Conservation (phyloP, 2,329 filamentous ascomycete genomes). For the Gaeumannomyces tritici region DNA sequence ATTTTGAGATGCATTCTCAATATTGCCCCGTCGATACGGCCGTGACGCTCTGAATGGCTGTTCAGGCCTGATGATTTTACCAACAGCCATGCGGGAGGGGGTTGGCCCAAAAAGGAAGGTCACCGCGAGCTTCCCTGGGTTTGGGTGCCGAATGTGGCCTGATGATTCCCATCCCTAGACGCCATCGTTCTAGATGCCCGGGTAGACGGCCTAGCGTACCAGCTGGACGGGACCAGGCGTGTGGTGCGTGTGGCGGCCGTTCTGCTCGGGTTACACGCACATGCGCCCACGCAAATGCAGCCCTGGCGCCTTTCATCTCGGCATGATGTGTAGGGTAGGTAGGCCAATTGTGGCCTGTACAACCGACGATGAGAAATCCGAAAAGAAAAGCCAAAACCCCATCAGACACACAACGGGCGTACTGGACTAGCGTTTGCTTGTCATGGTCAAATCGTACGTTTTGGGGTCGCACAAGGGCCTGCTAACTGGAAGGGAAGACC, state of each 20-base stretch:
- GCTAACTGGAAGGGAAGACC: background rate
- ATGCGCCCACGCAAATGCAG: background rate
- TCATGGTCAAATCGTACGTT: background rate
- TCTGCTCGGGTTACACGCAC: background rate
- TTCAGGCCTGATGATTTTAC: too few species aligned
- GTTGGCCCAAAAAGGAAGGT: too few species aligned
- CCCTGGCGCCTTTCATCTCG: too few species aligned
- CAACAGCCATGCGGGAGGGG: too few species aligned
- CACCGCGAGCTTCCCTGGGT: too few species aligned
- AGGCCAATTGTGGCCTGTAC: background rate
- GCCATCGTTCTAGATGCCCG: too few species aligned
- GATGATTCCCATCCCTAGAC: too few species aligned
- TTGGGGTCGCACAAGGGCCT: background rate
- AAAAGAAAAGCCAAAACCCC: background rate
- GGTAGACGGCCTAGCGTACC: background rate
- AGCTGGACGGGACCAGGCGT: background rate
- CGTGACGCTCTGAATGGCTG: background rate
- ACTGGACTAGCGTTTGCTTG: background rate
- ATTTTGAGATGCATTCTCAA: background rate
- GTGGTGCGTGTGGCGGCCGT: too few species aligned
- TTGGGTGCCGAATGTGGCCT: too few species aligned
- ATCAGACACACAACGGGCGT: background rate
- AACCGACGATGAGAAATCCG: background rate
- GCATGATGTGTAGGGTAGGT: too few species aligned
- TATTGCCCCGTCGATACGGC: background rate